Evolutionary conservation across 176 grass and related monocot genomes (phyloP), one percentile per base, ranked within the genome.

Genomic region (Aegilops umbellulata): DNA sequence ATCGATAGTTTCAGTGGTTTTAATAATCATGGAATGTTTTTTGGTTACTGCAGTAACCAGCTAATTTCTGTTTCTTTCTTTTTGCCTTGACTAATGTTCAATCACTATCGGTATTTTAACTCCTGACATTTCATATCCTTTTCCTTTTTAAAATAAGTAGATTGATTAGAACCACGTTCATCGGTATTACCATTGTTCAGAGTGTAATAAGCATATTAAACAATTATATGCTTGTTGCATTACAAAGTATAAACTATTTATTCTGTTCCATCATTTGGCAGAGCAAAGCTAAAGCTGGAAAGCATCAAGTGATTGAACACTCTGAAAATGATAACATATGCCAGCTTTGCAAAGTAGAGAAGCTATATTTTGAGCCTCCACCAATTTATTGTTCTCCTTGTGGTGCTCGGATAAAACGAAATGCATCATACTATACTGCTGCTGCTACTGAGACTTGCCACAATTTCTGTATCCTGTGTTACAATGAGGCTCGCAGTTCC

Each of bases 231-330:
- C 74, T 76, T 83, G 78, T 73, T 77, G 65, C 38, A 60, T 36
- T 91, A 58, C 60, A 73, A 42, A 83, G 57, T 81, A 78, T 88
- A 69, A 79, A 64, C 25, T 58, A 84, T 65, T 75, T 41, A 30
- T 55, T 34, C 17, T 31, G 8, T 95, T 78, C 35, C 51, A 61
- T 81, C 55, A 25, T 92, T 84, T 88, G 76, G 36, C 88, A 98
- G 96, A 98, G 93, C 78, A 98, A 95, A 80, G 81, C 86, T 77
- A 98, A 98, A 90, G 90, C 86, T 82, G 96, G 92, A 88, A 98
- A 95, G 81, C 92, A 95, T 89, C 89, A 92, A 90, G 84, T 62
- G 9, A 88, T 89, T 39, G 94, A 86, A 78, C 83, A 81, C 16
- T 94, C 82, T 7, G 91, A 89, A 81, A 95, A 85, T 70, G 84